These are phyloP conservation scores for Claviceps pazoutovae DNA, from an alignment of 2,329 filamentous ascomycete species.

Conservation along the genomic window DNA sequence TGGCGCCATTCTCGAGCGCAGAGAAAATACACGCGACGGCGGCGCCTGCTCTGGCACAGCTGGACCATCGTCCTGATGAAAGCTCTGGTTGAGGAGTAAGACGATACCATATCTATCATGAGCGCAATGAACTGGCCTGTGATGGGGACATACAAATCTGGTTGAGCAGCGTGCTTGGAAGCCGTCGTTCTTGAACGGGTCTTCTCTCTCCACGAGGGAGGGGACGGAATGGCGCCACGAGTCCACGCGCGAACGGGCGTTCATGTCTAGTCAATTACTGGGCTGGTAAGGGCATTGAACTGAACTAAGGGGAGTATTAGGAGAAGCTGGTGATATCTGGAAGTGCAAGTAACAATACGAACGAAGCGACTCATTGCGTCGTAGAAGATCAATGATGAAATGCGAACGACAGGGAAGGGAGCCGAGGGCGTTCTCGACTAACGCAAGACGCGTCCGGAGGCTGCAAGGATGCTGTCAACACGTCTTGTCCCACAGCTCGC, in stretches of 20 bases:
- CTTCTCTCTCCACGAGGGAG: slow-evolving; percentile 19
- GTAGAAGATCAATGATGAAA: too few species aligned
- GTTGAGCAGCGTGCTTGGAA: slow-evolving; percentile 18
- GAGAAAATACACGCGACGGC: neutral
- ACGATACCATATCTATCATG: too few species aligned
- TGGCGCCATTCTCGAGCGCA: neutral
- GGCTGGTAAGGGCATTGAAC: too few species aligned
- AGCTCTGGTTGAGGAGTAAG: neutral
- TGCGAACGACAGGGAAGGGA: too few species aligned
- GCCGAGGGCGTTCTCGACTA: too few species aligned
- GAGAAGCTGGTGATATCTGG: too few species aligned
- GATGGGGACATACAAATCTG: slow-evolving; percentile 12
- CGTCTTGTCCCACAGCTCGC: too few species aligned
- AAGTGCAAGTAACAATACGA: too few species aligned
- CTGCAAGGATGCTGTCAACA: too few species aligned
- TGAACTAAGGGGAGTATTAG: too few species aligned
- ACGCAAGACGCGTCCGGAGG: too few species aligned
- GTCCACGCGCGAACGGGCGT: slow-evolving; percentile 12
- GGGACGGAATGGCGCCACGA: slow-evolving; percentile 23
- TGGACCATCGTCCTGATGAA: neutral
- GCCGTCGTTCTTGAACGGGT: slow-evolving; percentile 22
- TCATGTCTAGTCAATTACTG: slow-evolving; percentile 13
- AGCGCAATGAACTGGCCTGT: neutral
- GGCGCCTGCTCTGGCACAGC: neutral
- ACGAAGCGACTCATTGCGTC: too few species aligned